Percentiles rank a stretch among this genome's conserved stretches.
These are phyloP conservation scores for Phytophthora constricta DNA, from an alignment of 352 stramenopile genomes.

Conservation along the genomic window DNA sequence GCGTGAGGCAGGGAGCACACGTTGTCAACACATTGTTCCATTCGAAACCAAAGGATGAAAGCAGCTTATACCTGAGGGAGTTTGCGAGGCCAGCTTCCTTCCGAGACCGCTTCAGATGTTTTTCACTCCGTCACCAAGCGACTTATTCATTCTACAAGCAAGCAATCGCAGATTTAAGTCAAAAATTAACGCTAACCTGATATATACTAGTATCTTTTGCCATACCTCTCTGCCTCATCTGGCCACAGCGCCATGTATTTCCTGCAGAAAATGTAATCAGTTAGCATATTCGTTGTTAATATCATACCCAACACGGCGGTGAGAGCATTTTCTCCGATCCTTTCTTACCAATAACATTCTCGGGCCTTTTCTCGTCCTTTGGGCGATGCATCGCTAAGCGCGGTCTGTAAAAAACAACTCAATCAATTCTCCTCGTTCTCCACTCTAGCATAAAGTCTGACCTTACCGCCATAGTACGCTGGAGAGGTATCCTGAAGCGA, in stretches of 20 bases:
- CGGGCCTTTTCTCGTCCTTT: conserved; percentile 61
- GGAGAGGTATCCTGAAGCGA: conserved; percentile 48
- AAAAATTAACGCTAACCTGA: neutral
- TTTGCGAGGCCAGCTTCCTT: conserved; percentile 39
- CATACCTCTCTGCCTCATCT: conserved; percentile 49
- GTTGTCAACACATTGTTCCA: neutral
- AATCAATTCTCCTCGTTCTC: neutral
- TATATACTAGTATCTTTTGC: too few species aligned
- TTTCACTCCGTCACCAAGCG: conserved; percentile 65
- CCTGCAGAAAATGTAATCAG: conserved; percentile 29
- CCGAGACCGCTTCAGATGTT: conserved; percentile 62
- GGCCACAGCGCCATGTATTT: conserved; percentile 59
- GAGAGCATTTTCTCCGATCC: neutral
- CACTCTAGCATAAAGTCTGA: too few species aligned
- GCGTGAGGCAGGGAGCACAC: neutral
- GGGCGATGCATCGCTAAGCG: conserved; percentile 62
- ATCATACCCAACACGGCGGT: neutral
- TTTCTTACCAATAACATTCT: conserved; percentile 65
- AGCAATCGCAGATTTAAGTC: neutral
- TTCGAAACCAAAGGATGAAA: neutral
- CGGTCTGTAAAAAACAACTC: conserved; percentile 24
- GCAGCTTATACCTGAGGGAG: conserved; percentile 41
- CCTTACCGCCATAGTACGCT: conserved; percentile 47
- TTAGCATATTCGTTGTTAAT: neutral
- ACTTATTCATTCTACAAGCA: conserved; percentile 43